Percentiles rank a stretch among this genome's conserved stretches.
phyloP scores from a whole-genome alignment of 768 basidiomycete species.

The Collybia sp. region DNA sequence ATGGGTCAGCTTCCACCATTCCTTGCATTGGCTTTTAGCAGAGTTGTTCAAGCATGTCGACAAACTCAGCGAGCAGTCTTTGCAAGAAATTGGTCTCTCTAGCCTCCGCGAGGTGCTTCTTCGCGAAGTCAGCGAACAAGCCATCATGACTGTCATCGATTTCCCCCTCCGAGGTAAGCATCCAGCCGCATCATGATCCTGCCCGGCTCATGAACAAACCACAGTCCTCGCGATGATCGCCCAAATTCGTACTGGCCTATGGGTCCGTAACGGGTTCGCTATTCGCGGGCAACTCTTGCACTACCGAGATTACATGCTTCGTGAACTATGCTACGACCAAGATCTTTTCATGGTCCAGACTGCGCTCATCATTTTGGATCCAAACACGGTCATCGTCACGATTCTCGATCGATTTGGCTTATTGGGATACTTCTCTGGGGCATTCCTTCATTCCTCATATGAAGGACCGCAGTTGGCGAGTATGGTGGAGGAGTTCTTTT shows the following conservation, averaged over 20 bases:
- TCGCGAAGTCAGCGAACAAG: slow-evolving; percentile 58
- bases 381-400: slow-evolving; percentile 74
- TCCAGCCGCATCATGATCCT: background rate
- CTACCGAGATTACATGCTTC: slow-evolving; percentile 93
- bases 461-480: slow-evolving; percentile 68
- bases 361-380: slow-evolving; percentile 73
- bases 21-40: slow-evolving; percentile 85
- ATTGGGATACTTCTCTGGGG: slow-evolving; percentile 71
- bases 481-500: slow-evolving; percentile 91
- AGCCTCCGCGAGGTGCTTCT: slow-evolving; percentile 60
- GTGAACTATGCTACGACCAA: slow-evolving; percentile 96
- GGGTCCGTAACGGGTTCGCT: slow-evolving; percentile 96
- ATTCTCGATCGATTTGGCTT: slow-evolving; percentile 91
- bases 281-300: slow-evolving; percentile 94
- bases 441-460: slow-evolving; percentile 52
- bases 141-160: slow-evolving; percentile 75
- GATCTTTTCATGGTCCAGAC: slow-evolving; percentile 82
- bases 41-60: slow-evolving; percentile 85
- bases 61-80: slow-evolving; percentile 49
- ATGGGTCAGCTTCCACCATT: slow-evolving; percentile 92
- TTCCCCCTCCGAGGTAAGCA: slow-evolving; percentile 80
- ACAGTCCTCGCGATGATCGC: slow-evolving; percentile 87
- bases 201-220: slow-evolving; percentile 2
- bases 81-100: slow-evolving; percentile 46
- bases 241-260: slow-evolving; percentile 90